These are phyloP conservation scores for Penicillium sp. DNA, from an alignment of 2,329 filamentous ascomycete species.

Conservation along the genomic window DNA sequence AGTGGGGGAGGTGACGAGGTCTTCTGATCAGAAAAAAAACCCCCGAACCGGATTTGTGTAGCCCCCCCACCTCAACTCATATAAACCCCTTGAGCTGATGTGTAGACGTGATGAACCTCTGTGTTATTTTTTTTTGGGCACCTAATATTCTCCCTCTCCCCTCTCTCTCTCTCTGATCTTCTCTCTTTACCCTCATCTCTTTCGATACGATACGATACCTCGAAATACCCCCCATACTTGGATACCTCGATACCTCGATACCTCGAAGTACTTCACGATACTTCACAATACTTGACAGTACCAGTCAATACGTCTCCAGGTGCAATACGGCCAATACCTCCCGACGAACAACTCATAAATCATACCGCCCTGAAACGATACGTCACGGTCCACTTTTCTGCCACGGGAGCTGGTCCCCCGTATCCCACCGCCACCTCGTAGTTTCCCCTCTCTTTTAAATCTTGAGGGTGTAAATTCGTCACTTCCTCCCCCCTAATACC, in stretches of 20 bases:
- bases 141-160: background rate
- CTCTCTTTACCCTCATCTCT: background rate
- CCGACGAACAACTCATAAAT: background rate
- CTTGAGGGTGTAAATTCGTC: conserved; percentile 7
- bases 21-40: conserved; percentile 38
- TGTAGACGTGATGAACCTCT: conserved; percentile 6
- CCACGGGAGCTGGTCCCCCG: conserved; percentile 15
- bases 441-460: conserved; percentile 11
- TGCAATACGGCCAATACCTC: background rate
- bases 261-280: no score
- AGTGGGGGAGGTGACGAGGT: conserved; percentile 31
- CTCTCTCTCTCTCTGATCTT: background rate
- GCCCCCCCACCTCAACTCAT: conserved; percentile 9
- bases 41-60: conserved; percentile 28
- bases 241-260: no score
- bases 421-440: conserved; percentile 17
- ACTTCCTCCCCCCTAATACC: conserved; percentile 1
- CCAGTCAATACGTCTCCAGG: background rate
- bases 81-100: conserved; percentile 31
- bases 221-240: no score
- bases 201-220: no score
- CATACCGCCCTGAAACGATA: background rate
- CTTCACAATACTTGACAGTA: background rate
- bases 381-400: conserved; percentile 18
- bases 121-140: background rate